phyloP scores from a whole-genome alignment of 2,329 filamentous ascomycete genomes.

The Parastagonospora nodorum region DNA sequence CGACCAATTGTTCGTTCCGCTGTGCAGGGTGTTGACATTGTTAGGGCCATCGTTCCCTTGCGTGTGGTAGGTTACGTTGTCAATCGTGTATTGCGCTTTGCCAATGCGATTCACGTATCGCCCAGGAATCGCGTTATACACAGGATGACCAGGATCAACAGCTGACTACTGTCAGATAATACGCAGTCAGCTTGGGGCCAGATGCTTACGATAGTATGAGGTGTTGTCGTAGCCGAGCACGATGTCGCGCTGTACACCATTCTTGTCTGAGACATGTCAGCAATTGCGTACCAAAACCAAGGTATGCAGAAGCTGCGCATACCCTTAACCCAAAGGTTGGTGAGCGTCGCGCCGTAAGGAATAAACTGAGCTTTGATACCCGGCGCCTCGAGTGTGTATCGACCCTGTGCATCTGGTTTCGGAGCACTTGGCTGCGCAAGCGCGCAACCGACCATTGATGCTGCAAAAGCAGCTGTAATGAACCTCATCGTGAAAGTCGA shows the following conservation, averaged over 20 bases:
- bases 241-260: slow-evolving; percentile 37
- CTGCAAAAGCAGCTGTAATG: slow-evolving; percentile 19
- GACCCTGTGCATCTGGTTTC: slow-evolving; percentile 29
- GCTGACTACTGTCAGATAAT: slow-evolving; percentile 25
- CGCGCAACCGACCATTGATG: slow-evolving; percentile 16
- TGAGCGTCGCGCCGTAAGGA: slow-evolving; percentile 40
- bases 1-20: slow-evolving; percentile 43
- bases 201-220: slow-evolving; percentile 39
- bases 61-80: slow-evolving; percentile 33
- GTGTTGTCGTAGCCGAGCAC: slow-evolving; percentile 43
- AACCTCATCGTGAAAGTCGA: slow-evolving; percentile 27
- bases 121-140: slow-evolving; percentile 43
- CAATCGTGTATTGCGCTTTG: slow-evolving; percentile 36
- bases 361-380: slow-evolving; percentile 44
- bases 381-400: slow-evolving; percentile 36
- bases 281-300: neutral
- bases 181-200: neutral
- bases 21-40: slow-evolving; percentile 32
- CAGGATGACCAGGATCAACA: slow-evolving; percentile 41
- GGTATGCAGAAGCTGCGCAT: neutral
- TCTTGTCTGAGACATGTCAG: slow-evolving; percentile 30
- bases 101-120: slow-evolving; percentile 43
- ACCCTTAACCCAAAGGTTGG: slow-evolving; percentile 42
- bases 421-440: slow-evolving; percentile 17
- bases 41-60: slow-evolving; percentile 38